These are phyloP conservation scores for Chrysosphaeria jannelii DNA, from an alignment of 2,329 filamentous ascomycete species.

Conservation along the genomic window DNA sequence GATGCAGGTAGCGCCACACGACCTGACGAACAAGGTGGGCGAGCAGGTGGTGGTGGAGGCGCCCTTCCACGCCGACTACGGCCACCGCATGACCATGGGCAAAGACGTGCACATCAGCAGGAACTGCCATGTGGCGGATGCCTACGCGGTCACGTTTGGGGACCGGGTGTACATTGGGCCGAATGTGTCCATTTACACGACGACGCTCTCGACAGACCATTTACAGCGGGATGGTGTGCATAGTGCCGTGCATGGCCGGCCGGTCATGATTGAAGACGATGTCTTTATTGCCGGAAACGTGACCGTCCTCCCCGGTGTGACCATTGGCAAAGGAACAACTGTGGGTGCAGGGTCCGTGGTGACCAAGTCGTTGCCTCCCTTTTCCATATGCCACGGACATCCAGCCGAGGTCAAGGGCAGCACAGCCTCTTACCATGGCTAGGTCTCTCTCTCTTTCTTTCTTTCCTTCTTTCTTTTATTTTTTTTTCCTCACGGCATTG, in stretches of 20 bases:
- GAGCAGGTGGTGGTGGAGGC: conserved; percentile 51
- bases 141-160: conserved; percentile 58
- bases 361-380: conserved; percentile 22
- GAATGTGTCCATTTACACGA: conserved; percentile 63
- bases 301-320: conserved; percentile 49
- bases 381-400: no score
- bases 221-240: conserved; percentile 43
- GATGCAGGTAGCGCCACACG: conserved; percentile 22
- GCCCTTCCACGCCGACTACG: conserved; percentile 81
- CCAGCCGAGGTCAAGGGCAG: no score
- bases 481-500: no score
- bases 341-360: conserved; percentile 67
- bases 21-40: conserved; percentile 33
- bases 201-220: conserved; percentile 40
- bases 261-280: conserved; percentile 58
- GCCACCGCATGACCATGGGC: conserved; percentile 76
- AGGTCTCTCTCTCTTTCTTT: not conserved
- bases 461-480: conserved; percentile 1
- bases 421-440: no score
- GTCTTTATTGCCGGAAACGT: conserved; percentile 57
- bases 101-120: conserved; percentile 59
- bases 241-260: conserved; percentile 37
- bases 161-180: conserved; percentile 49
- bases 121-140: conserved; percentile 64
- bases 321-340: conserved; percentile 47